Conservation (phyloP, 139 green algal species). For the Chlorella sp. region DNA sequence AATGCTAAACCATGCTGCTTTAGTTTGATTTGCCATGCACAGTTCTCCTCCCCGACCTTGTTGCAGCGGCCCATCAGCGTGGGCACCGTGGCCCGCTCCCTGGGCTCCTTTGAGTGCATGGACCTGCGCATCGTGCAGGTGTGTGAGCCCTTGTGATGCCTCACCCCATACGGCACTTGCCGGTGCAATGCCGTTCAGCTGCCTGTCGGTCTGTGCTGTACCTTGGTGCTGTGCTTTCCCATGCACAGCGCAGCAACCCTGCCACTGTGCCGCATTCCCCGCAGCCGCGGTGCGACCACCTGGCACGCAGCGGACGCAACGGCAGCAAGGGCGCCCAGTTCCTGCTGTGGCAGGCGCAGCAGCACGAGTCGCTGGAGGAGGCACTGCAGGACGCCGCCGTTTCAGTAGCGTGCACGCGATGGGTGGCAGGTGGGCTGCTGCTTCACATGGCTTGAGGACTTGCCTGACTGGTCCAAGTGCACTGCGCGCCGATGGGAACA, state of each 20-base stretch:
- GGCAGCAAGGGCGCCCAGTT: slow-evolving; percentile 69
- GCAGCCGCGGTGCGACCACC: slow-evolving; percentile 34
- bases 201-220: no score
- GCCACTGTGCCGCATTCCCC: slow-evolving; percentile 37
- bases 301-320: slow-evolving; percentile 46
- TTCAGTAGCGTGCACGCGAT: slow-evolving; percentile 66
- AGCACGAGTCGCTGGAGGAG: slow-evolving; percentile 43
- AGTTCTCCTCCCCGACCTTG: no score
- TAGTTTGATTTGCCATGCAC: no score
- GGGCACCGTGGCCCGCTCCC: slow-evolving; percentile 61
- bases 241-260: no score
- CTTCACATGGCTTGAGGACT: not conserved
- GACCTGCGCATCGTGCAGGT: slow-evolving; percentile 65
- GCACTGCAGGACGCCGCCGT: slow-evolving; percentile 42
- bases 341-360: slow-evolving; percentile 53
- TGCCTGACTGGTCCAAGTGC: no score
- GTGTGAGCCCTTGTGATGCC: slow-evolving; percentile 31
- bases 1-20: no score
- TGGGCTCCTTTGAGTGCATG: slow-evolving; percentile 70
- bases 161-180: not conserved
- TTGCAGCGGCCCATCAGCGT: slow-evolving; percentile 54
- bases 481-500: no score
- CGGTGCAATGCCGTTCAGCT: no score
- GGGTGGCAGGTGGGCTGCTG: slow-evolving; percentile 36
- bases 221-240: no score